These are phyloP conservation scores for Penicillium argentinense DNA, from an alignment of 495 filamentous ascomycete species.

Conservation along the genomic window DNA sequence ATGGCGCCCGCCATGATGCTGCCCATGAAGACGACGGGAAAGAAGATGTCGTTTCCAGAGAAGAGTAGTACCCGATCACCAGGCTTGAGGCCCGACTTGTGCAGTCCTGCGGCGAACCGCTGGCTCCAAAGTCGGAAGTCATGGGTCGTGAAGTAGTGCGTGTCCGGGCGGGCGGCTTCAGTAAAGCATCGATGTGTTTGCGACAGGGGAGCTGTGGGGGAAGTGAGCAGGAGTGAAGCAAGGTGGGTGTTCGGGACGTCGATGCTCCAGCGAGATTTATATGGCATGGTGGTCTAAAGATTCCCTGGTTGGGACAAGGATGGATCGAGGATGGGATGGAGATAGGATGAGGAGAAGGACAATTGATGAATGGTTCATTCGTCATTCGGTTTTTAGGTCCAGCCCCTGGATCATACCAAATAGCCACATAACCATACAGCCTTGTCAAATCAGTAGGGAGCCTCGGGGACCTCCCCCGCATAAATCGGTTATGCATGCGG, in stretches of 20 bases:
- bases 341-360: neutral
- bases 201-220: conserved; percentile 46
- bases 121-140: conserved; percentile 69
- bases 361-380: no score
- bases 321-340: neutral
- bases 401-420: no score
- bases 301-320: neutral
- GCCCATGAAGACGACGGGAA: conserved; percentile 69
- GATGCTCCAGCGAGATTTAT: conserved; percentile 51
- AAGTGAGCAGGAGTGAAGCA: conserved; percentile 49
- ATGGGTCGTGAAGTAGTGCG: conserved; percentile 53
- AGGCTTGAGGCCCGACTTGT: conserved; percentile 58
- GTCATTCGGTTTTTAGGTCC: no score
- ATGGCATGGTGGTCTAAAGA: conserved; percentile 42
- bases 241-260: conserved; percentile 50
- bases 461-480: conserved; percentile 22
- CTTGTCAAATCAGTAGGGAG: conserved; percentile 6
- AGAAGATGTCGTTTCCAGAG: conserved; percentile 71
- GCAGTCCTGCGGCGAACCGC: conserved; percentile 70
- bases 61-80: conserved; percentile 76
- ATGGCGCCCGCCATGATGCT: conserved; percentile 75
- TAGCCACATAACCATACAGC: no score
- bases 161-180: conserved; percentile 56
- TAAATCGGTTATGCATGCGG: conserved; percentile 30
- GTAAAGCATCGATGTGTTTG: conserved; percentile 45